Base-by-base conservation (phyloP, 345 rosid genomes). In the Eutrema yunnanense region DNA sequence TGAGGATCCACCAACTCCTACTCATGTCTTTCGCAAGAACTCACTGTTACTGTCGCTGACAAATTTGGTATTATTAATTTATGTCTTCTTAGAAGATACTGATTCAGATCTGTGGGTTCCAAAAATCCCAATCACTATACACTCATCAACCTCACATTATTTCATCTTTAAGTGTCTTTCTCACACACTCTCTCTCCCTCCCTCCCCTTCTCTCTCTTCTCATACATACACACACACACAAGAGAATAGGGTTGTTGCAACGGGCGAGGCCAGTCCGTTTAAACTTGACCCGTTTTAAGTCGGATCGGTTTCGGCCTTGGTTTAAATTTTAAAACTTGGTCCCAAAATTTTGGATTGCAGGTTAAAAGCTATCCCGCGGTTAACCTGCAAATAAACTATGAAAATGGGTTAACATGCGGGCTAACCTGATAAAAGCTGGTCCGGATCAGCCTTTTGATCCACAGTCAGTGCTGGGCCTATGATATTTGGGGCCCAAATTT, bases 41-140 rank as follows among this genome's bases (percentile, higher is more conserved):
- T 67, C 73, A 67, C 56, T 75, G 48, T 62, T 52, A 52, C 16
- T 60, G 69, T 68, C 69, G 57, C 64, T 69, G 69, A 62, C 29
- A 68, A 69, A 62, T 37, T 41, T 68, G 36, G n/a, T 57, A 2
- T 58, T 37, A 37, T 58, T 14, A n/a, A 34, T 19, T 19, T 38
- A 37, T 58, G 56, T 69, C 51, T 53, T 57, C 49, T 43, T 43
- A 47, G 34, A 22, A 30, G 68, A 67, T 6, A 47, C 78, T 58
- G 29, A 29, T 56, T 12, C 16, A 65, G 51, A 73, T 66, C 29
- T 65, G 65, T 57, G 65, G 34, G 59, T 57, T 41, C 53, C 37
- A 40, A 48, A 34, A 68, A 59, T 64, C 80, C 67, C 54, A 76
- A 62, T 82, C 70, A 81, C 82, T 82, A 65, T 71, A 65, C 72